Conservation (phyloP, 768 basidiomycete species). For the Leccinum aurantiacum region DNA sequence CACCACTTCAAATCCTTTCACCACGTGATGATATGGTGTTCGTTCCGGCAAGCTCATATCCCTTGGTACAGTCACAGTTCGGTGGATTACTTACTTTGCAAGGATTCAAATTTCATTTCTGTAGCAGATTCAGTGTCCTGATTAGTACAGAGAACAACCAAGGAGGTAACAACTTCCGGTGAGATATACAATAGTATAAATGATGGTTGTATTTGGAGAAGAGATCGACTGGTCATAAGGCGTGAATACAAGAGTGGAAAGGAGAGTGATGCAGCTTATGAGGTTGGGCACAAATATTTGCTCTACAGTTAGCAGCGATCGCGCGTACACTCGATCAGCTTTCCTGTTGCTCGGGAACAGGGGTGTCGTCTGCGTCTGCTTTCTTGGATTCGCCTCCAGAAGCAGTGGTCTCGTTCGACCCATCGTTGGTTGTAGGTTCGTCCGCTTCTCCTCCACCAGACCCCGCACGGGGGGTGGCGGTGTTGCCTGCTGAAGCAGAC, state of each 20-base stretch:
- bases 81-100: not conserved
- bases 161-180: not conserved
- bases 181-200: conserved; percentile 17
- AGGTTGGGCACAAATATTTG: not conserved
- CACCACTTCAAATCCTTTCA: not conserved
- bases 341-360: conserved; percentile 3
- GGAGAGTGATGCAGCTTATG: conserved; percentile 1
- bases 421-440: conserved; percentile 3
- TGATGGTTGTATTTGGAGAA: conserved; percentile 1
- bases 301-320: not conserved
- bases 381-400: conserved; percentile 6
- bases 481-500: conserved; percentile 32
- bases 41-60: not conserved
- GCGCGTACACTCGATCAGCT: not conserved
- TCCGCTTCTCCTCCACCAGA: conserved; percentile 24
- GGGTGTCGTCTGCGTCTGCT: not conserved
- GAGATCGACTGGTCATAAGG: conserved; percentile 1
- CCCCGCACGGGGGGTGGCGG: conserved; percentile 3
- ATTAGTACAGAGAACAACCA: conserved; percentile 16
- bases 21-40: not conserved
- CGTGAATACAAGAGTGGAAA: conserved; percentile 6
- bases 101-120: conserved; percentile 7
- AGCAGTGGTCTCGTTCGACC: conserved; percentile 2
- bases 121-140: conserved; percentile 1
- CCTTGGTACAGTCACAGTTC: not conserved